Conservation (phyloP, 116 monocot species). For the Trichopus zeylanicus region DNA sequence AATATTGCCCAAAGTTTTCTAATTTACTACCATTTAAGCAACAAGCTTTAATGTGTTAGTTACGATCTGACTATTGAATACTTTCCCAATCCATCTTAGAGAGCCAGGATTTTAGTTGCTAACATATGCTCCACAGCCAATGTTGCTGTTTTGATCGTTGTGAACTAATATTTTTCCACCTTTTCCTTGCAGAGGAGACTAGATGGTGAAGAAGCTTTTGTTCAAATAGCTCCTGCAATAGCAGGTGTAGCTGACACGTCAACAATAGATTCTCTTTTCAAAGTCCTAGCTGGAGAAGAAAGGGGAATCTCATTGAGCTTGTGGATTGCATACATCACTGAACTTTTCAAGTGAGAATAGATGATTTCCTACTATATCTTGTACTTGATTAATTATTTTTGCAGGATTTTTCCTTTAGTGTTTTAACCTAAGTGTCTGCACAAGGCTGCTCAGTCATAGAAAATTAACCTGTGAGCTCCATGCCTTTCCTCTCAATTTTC, state of each 20-base stretch:
- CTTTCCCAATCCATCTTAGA: too few relatives aligned
- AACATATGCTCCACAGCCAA: not conserved
- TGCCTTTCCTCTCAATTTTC: too few relatives aligned
- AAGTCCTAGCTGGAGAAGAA: slow-evolving; percentile 63
- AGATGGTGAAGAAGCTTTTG: slow-evolving; percentile 87
- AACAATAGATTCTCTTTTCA: slow-evolving; percentile 81
- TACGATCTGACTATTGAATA: too few relatives aligned
- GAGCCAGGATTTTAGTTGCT: too few relatives aligned
- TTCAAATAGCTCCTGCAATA: slow-evolving; percentile 77
- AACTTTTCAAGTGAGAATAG: slow-evolving; percentile 72
- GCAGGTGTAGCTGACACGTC: slow-evolving; percentile 67
- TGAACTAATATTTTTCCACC: not conserved
- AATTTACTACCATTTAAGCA: not conserved
- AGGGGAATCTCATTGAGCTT: slow-evolving; percentile 64
- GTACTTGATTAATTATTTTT: too few relatives aligned
- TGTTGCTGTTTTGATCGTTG: not conserved
- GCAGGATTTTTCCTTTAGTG: too few relatives aligned
- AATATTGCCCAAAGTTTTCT: not conserved
- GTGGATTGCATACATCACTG: slow-evolving; percentile 77
- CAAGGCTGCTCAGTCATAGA: too few relatives aligned
- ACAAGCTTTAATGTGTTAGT: too few relatives aligned
- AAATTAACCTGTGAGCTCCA: too few relatives aligned
- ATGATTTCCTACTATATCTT: too few relatives aligned
- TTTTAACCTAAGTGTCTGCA: too few relatives aligned
- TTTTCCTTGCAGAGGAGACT: slow-evolving; percentile 30